These are phyloP conservation scores for Nemania bipapillata DNA, from an alignment of 2,329 filamentous ascomycete genomes.

Conservation along the genomic window DNA sequence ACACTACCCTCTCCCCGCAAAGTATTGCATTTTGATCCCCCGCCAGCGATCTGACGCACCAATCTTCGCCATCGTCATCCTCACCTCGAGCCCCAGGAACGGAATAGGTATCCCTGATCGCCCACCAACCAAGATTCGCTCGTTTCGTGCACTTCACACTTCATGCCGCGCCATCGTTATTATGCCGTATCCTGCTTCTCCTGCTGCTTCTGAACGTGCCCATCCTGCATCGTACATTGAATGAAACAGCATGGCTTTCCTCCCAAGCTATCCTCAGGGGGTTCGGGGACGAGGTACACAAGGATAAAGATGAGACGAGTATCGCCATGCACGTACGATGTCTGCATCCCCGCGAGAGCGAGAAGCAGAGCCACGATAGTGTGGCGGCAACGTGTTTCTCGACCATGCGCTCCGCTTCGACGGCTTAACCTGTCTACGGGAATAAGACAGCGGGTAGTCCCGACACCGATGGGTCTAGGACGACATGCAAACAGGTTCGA, in stretches of 20 bases:
- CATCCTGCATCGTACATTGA: not conserved
- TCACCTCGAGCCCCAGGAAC: not conserved
- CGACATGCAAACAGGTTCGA: not conserved
- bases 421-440: not conserved
- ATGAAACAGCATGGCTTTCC: not conserved
- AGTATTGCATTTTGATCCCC: not conserved
- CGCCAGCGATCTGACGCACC: not conserved
- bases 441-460: conserved; percentile 22
- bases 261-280: not conserved
- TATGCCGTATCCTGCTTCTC: conserved; percentile 9
- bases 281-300: not conserved
- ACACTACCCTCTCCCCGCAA: conserved; percentile 12
- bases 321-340: not conserved
- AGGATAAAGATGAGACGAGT: conserved; percentile 4
- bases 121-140: not conserved
- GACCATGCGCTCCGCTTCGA: not conserved
- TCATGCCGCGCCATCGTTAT: conserved; percentile 16
- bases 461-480: not conserved
- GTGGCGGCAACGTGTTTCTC: conserved; percentile 3
- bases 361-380: not conserved
- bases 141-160: conserved; percentile 7
- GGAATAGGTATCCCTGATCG: conserved; percentile 24
- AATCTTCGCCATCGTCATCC: not conserved
- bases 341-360: not conserved
- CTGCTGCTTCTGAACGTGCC: not conserved